Evolutionary conservation across 2,329 filamentous ascomycete species (phyloP), one percentile per base, ranked within the genome.

Genomic region (Sporothrix sp.): DNA sequence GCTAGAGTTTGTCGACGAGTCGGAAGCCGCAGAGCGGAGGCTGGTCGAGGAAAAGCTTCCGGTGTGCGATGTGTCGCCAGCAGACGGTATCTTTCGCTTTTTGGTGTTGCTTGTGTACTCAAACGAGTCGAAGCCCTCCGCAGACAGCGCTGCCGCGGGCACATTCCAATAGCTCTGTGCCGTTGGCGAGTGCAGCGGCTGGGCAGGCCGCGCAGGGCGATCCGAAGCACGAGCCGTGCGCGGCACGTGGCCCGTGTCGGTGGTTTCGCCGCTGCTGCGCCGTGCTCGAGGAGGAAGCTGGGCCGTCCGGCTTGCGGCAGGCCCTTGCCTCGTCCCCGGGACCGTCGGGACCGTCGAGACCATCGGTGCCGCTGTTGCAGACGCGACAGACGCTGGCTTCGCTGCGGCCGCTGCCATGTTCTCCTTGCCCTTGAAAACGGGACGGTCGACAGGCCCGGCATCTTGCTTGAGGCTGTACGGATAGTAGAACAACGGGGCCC

Each of bases 31-130:
- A 9, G 54, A 38, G 37, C 54, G 54, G 10, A 61, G 48, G 27
- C 72, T 68, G 37, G 60, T 65, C 16, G 67, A 57, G 4, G 62
- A 61, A 53, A 76, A 73, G 7, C 64, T 61, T 3, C 67, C 66
- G 46, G 68, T 70, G 18, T 74, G 58, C 3, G 66, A 78, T 13
- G 81, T 73, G 60, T 87, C 85, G 16, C 87, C 85, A 9, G 87
- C 88, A 0, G 89, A 89, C 0, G 93, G 93, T 33, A 98, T 97
- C 69, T 98, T 98, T 58, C 93, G 80, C 68, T 98, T 97, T 73
- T 97, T 98, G 69, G 98, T 98, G 65, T 98, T 98, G 66, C 95
- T 97, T 32, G 88, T 95, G 61, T 97, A 97, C 67, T 98, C 93
- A 61, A 96, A 95, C 7, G 88, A 93, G 66, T 98, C 93, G 65